A percentile compares a stretch with the other conserved stretches of the same genome.
phyloP scores from a whole-genome alignment of 306 rosid genomes.

The Begonia loranthoides region DNA sequence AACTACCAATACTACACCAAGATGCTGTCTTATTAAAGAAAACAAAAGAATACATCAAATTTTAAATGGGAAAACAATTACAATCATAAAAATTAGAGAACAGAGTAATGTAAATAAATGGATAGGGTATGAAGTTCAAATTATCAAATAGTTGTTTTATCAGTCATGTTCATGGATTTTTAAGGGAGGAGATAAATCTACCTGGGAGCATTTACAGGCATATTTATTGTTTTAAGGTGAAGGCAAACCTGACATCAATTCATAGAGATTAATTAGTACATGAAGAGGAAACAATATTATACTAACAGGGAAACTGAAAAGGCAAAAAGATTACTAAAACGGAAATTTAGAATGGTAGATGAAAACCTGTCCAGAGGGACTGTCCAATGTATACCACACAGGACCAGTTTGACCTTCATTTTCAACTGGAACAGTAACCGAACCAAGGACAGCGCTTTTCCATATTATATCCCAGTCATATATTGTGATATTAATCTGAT shows the following conservation, averaged over 20 bases:
- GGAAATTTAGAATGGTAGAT: neutral
- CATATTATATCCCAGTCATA: constrained; percentile 98
- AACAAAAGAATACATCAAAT: no score
- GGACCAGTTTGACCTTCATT: constrained; percentile 88
- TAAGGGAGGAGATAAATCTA: constrained; percentile 18
- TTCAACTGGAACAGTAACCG: constrained; percentile 82
- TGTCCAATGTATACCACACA: constrained; percentile 73
- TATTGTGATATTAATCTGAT: constrained; percentile 83
- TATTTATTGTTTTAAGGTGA: constrained; percentile 52
- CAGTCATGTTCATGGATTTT: no score
- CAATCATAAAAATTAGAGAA: no score
- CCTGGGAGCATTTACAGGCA: constrained; percentile 59
- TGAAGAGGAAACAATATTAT: constrained; percentile 6
- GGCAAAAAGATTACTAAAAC: neutral
- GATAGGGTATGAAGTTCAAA: neutral
- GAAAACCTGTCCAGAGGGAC: constrained; percentile 87
- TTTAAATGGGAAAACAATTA: no score
- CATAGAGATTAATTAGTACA: constrained; percentile 13
- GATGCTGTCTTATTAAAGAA: no score
- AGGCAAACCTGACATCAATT: constrained; percentile 78
- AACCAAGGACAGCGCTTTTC: constrained; percentile 97
- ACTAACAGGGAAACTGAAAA: constrained; percentile 9
- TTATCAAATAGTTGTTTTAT: neutral
- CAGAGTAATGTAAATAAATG: no score
- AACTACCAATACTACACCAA: no score